A percentile compares a stretch with the other conserved stretches of the same genome.
phyloP scores from a whole-genome alignment of 176 grass and related monocot species.

The Panicum miliaceum region DNA sequence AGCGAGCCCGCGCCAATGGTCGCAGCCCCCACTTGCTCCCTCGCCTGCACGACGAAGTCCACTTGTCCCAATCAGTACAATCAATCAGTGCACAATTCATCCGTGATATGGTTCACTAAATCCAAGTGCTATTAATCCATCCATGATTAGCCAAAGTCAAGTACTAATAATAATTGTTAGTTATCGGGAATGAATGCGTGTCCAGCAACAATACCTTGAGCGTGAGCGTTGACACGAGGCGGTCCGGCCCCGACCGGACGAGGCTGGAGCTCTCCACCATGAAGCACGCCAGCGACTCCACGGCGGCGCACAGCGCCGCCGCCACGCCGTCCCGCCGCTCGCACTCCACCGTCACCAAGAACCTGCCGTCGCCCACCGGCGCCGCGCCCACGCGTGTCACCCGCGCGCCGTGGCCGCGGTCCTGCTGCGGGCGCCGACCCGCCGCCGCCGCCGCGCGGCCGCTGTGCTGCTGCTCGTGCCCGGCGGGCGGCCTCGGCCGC shows the following conservation, averaged over 20 bases:
- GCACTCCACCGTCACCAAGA: slow-evolving; percentile 76
- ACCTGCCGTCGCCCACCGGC: slow-evolving; percentile 61
- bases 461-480: neutral
- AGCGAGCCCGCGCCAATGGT: slow-evolving; percentile 41
- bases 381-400: slow-evolving; percentile 48
- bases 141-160: no score
- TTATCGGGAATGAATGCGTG: no score
- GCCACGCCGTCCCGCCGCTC: slow-evolving; percentile 49
- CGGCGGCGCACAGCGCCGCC: slow-evolving; percentile 64
- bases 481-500: neutral
- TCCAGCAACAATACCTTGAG: no score
- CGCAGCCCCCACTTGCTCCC: slow-evolving; percentile 4
- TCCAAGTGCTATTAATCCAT: no score
- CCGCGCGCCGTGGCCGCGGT: slow-evolving; percentile 37
- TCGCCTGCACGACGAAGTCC: slow-evolving; percentile 33
- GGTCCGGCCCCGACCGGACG: slow-evolving; percentile 41
- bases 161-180: no score
- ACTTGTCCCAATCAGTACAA: no score
- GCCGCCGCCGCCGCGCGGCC: neutral
- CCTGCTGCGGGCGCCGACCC: neutral
- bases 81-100: no score
- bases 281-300: slow-evolving; percentile 71
- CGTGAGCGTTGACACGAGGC: slow-evolving; percentile 58
- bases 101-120: no score
- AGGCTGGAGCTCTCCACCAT: slow-evolving; percentile 73